These are phyloP conservation scores for Penicillium sp. DNA, from an alignment of 2,329 filamentous ascomycete genomes.

Conservation along the genomic window DNA sequence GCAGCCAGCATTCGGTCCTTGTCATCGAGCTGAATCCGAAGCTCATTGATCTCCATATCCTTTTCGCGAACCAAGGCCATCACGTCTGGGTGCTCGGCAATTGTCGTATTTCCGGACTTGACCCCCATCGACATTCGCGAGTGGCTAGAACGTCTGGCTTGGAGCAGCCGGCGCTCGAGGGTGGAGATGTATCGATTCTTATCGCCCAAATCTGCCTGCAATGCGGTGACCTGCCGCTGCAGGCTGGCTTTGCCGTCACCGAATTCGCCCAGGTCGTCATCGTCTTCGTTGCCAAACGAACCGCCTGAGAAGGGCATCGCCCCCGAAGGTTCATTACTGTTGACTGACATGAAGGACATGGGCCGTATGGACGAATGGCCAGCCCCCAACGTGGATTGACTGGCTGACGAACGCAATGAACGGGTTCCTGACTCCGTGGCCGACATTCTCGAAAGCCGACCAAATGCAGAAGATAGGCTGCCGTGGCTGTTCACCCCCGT, in stretches of 20 bases:
- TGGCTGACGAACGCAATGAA: slow-evolving; percentile 68
- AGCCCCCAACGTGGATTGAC: slow-evolving; percentile 57
- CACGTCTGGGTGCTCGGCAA: slow-evolving; percentile 74
- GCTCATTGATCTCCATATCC: slow-evolving; percentile 85
- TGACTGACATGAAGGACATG: slow-evolving; percentile 63
- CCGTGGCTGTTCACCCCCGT: slow-evolving; percentile 83
- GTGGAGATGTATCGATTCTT: slow-evolving; percentile 97
- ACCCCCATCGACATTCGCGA: slow-evolving; percentile 76
- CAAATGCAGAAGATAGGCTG: slow-evolving; percentile 63
- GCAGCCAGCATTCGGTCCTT: slow-evolving; percentile 92
- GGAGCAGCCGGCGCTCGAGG: slow-evolving; percentile 84
- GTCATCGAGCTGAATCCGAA: slow-evolving; percentile 86
- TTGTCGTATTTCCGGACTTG: slow-evolving; percentile 62
- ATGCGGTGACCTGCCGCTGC: slow-evolving; percentile 79
- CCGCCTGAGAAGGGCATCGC: slow-evolving; percentile 31
- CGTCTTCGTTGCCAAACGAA: slow-evolving; percentile 44
- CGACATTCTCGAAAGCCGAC: slow-evolving; percentile 63
- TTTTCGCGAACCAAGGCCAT: slow-evolving; percentile 76
- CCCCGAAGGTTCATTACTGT: slow-evolving; percentile 41
- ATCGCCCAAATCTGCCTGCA: slow-evolving; percentile 92
- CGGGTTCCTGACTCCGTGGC: slow-evolving; percentile 43
- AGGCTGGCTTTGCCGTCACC: slow-evolving; percentile 83
- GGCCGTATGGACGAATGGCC: slow-evolving; percentile 61
- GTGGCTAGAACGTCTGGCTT: slow-evolving; percentile 86
- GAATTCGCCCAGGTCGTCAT: slow-evolving; percentile 77